Base-by-base conservation (phyloP, 805 yeast genomes). In the Starmerella sirachaensis region DNA sequence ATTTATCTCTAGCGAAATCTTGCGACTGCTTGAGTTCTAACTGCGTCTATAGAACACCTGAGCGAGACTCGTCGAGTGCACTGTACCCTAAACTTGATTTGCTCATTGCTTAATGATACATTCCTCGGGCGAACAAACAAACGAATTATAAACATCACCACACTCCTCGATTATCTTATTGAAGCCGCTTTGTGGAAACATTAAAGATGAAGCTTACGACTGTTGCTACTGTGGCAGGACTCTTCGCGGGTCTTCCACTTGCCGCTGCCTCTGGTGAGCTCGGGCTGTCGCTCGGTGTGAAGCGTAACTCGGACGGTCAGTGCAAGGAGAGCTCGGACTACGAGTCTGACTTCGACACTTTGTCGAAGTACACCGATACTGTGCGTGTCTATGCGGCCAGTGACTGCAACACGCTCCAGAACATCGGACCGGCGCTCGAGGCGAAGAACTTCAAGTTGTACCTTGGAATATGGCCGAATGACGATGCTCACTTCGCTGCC, bases 381-480 rank as follows among this genome's bases (percentile, higher is more conserved):
- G 73, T 88, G 51, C 82, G 86, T 62, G 80, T 88, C 26, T 88
- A 84, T 59, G 91, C 96, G 21, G 85, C 80, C 33, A 77, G 93
- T n/a, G 93, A 83, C 62, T 88, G 96, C 70, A 77, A 85, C 70
- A 81, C 95, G 42, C 69, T 88, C 56, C 72, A 78, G 63, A 67
- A 67, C 54, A 65, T 88, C 48, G 94, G 85, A 40, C 94, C 95
- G 32, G 94, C 83, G 45, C 84, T 82, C 38, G 86, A 78, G 56
- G 64, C 65, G 41, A 76, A 75, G 48, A 83, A 85, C 41, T 80
- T 85, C 70, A 68, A 74, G 52, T 59, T 81, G 31, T 72, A 83
- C 59, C 65, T 83, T 30, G 96, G 96, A 59, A 70, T 88, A 51
- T 88, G 97, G 96, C 96, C 96, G 60, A 83, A 70, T 37, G 94